These are phyloP conservation scores for Talaromyces proteolyticus DNA, from an alignment of 495 filamentous ascomycete species.

Conservation along the genomic window DNA sequence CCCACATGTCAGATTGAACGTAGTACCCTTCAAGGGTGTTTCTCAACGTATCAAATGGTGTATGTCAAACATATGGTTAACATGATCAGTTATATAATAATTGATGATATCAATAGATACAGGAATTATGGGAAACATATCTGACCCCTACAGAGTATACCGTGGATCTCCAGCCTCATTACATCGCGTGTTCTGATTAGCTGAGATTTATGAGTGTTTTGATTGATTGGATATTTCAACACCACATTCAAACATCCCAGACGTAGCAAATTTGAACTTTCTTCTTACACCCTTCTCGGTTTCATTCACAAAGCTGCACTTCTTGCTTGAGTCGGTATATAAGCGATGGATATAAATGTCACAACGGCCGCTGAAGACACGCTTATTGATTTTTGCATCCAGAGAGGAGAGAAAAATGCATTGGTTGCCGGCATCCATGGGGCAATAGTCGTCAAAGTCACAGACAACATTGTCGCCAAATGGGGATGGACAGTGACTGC, in stretches of 20 bases:
- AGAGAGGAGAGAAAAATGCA: slow-evolving; percentile 1
- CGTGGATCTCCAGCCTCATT: no score
- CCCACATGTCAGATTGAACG: no score
- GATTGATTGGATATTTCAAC: no score
- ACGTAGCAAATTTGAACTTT: neutral
- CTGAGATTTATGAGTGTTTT: no score
- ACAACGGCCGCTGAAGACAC: neutral
- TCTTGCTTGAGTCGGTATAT: neutral
- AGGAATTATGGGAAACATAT: no score
- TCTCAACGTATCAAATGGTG: no score
- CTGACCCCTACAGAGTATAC: no score
- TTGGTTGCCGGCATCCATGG: neutral
- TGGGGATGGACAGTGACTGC: slow-evolving; percentile 8
- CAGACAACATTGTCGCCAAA: slow-evolving; percentile 5
- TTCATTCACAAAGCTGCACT: neutral
- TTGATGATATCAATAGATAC: no score
- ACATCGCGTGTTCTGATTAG: no score
- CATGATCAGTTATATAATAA: no score
- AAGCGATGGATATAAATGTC: neutral
- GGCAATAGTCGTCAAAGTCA: slow-evolving; percentile 9
- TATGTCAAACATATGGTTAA: no score
- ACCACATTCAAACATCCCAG: neutral
- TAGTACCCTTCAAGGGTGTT: no score
- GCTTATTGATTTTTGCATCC: neutral
- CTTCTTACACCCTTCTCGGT: slow-evolving; percentile 1